Base-by-base conservation (phyloP, 140 eudicot genomes). In the Stevia rebaudiana region DNA sequence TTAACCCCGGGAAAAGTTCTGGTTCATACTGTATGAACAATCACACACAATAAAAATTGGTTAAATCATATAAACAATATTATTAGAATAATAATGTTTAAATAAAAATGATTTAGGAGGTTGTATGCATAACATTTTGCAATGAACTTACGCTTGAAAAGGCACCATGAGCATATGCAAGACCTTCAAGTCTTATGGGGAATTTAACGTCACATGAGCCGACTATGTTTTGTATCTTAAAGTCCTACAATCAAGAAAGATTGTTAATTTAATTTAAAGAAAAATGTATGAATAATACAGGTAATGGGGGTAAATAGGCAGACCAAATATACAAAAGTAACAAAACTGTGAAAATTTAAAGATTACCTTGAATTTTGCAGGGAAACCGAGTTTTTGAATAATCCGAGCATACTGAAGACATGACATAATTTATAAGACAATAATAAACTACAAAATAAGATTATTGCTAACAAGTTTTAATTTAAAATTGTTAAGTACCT, bases 171-270 rank as follows among this genome's bases (percentile, higher is more conserved):
- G 81, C 65, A 53, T 77, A 71, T 19, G 78, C 78, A 6, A 77
- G 74, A 0, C 78, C 81, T 72, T 77, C 81, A 52, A 77, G 74
- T 51, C 95, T 73, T 43, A 90, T 84, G 2, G 95, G 95, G 61
- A 90, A 90, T 67, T 82, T 83, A 8, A 89, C 97, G 79, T 83
- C 97, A 67, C 91, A 86, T n/a, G 97, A 90, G 5, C 94, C 97
- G 8, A 90, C 97, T 5, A 90, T 90, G 74, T 90, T 90, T 50
- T 90, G 95, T 33, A 90, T 84, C 75, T 86, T 86, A 49, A 90
- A 86, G 63, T 90, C 95, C 97, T 90, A 68, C 21, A 59, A 66
- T 21, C 51, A 52, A 61, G 8, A n/a, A 44, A 22, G 3, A 25
- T 43, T 11, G 37, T 67, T 58, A 37, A 48, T 54, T 37, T 41